Evolutionary conservation across 495 filamentous ascomycete genomes (phyloP).

Genomic region (Parmelia sp.): DNA sequence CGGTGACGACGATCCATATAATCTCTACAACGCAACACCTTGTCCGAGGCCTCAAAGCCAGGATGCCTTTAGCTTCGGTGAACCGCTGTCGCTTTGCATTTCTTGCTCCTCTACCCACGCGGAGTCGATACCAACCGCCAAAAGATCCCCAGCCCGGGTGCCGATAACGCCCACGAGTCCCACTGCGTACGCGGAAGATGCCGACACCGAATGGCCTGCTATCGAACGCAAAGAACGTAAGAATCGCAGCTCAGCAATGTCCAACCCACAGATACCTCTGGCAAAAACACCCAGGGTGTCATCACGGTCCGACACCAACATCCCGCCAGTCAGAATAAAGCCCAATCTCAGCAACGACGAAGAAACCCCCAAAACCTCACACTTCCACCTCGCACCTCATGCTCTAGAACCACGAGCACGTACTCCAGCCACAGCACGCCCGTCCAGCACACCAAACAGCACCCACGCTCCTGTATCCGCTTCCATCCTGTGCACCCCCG

Average conservation of each 20-base stretch:
- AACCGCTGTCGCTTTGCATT: background rate
- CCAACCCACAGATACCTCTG: too few relatives aligned
- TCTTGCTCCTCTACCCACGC: constrained; percentile 2
- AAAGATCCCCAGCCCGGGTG: background rate
- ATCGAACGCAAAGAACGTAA: background rate
- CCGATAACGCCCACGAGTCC: background rate
- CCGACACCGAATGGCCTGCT: background rate
- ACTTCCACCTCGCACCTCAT: background rate
- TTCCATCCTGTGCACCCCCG: background rate
- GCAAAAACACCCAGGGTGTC: too few relatives aligned
- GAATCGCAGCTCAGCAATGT: background rate
- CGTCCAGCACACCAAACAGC: background rate
- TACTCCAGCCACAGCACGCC: background rate
- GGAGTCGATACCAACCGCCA: background rate
- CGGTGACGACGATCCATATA: background rate
- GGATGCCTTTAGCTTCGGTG: background rate
- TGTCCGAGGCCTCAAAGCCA: background rate
- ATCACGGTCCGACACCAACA: too few relatives aligned
- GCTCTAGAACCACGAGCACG: background rate
- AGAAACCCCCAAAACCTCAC: background rate
- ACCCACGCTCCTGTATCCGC: background rate
- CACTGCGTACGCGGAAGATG: background rate
- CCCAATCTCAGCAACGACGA: background rate
- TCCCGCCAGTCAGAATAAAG: background rate
- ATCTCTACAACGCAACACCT: background rate